phyloP scores from a whole-genome alignment of 2,329 filamentous ascomycete genomes.

The Exophiala sideris region DNA sequence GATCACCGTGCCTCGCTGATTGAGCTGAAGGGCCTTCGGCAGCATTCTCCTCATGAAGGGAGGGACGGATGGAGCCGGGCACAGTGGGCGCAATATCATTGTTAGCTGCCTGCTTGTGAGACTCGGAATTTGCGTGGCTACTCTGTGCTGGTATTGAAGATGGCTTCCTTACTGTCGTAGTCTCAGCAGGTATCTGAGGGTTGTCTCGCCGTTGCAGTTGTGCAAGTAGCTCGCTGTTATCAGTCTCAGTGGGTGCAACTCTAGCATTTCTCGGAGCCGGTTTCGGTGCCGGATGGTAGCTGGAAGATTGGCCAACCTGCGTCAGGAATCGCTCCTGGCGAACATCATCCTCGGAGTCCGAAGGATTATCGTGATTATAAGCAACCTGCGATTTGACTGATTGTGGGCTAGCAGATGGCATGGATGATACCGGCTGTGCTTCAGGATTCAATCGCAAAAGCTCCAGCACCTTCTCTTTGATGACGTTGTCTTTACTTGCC shows the following conservation, averaged over 20 bases:
- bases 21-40: no score
- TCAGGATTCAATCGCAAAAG: neutral
- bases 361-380: neutral
- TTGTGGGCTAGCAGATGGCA: conserved; percentile 2
- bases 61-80: no score
- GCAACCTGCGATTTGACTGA: conserved; percentile 12
- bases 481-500: neutral
- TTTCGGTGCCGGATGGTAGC: neutral
- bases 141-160: no score
- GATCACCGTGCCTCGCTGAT: no score
- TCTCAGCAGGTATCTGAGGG: neutral
- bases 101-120: no score
- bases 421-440: neutral
- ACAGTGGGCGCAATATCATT: no score
- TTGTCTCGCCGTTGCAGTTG: neutral
- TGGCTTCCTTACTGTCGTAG: no score
- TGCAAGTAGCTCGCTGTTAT: neutral
- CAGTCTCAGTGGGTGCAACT: no score
- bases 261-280: neutral
- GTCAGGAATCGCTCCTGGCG: conserved; percentile 7
- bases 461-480: conserved; percentile 6
- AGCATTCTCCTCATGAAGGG: no score
- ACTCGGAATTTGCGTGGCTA: no score
- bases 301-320: neutral
- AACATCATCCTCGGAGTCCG: conserved; percentile 4